Evolutionary conservation across 441 rosid species (phyloP), one percentile per base, ranked within the genome.

Genomic region (Pelargonium myrrhifolium): DNA sequence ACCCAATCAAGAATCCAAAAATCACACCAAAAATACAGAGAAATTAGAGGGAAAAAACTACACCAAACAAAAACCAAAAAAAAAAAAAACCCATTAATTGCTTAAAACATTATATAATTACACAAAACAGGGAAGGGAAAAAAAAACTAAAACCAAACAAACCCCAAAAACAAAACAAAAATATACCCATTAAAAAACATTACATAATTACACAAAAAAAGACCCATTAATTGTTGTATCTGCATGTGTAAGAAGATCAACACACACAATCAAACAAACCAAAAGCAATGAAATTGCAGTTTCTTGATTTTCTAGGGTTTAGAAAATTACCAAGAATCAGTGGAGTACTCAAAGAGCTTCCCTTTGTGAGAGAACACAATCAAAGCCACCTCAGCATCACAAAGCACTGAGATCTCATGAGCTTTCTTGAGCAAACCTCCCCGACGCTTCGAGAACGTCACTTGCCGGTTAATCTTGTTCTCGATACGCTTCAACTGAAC

Each of bases 301-400:
- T 49, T 47, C 17, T 14, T 14, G 7, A 0, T 12, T 14, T 12
- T 49, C 7, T 14, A 28, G 31, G 31, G 31, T 28, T 14, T 8
- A 18, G n/a, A 59, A 6, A 59, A 12, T 22, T 62, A 62, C 65
- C 65, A 11, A 62, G 65, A 62, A 62, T 62, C 65, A 9, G 62
- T 18, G 9, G 62, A 56, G 62, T 62, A 62, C 65, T 62, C 42
- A 26, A 62, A 62, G 15, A 62, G 39, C 65, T 62, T 62, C 31
- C 65, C 65, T 28, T 62, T 62, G 9, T 24, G n/a, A 24, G 65
- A 62, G 40, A 62, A 62, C 2, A 62, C 39, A 12, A 62, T 62
- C 6, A 62, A 26, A 24, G 42, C 65, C 12, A 62, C n/a, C 65
- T 62, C 65, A 28, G 31, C 65, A 28, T 62, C 60, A 11, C 60